Base-by-base conservation (phyloP, 495 filamentous ascomycete species). In the Jackrogersella multiformis region DNA sequence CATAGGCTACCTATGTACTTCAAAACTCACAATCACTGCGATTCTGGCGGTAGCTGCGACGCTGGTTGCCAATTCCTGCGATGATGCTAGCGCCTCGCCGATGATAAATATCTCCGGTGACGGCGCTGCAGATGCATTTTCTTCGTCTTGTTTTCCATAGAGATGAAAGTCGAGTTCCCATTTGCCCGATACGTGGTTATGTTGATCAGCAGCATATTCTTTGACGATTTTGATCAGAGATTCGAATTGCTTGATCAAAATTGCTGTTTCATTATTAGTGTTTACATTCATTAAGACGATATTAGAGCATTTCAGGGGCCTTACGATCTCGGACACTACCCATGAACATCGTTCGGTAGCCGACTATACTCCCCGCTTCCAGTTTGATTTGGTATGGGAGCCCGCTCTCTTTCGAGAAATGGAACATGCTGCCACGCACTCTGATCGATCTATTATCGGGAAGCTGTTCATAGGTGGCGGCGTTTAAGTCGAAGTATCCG, bases 321-420 rank as follows among this genome's bases (percentile, higher is more conserved):
- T 64, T 61, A 73, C 70, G 82, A 42, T 86, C 83, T 13, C 73
- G 64, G 34, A 84, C 60, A 24, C 75, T 74, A 0, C 83, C 83
- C 39, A 86, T 74, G 26, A 80, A 83, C 34, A 81, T 73, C 0
- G 77, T 74, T 24, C 77, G 77, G 60, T 80, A 81, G 13, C 83
- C 83, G 0, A 74, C 35, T 0, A 76, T 46, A 12, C 61, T 59
- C 0, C 74, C 82, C 0, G 68, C 81, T 66, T 85, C 83, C 0
- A 85, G 67, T 56, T 85, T 85, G 18, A 84, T 64, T 39, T 73
- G 71, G 56, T 84, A 84, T 0, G 71, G 73, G 1, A 57, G 44
- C 0, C 63, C 66, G 10, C 23, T 56, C 15, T 56, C 39, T 36
- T 42, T 44, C 4, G 56, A 57, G 39, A 69, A 70, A 34, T 76